Evolutionary conservation across 2,329 filamentous ascomycete genomes (phyloP).

Genomic region (Verticillium nonalfalfae): DNA sequence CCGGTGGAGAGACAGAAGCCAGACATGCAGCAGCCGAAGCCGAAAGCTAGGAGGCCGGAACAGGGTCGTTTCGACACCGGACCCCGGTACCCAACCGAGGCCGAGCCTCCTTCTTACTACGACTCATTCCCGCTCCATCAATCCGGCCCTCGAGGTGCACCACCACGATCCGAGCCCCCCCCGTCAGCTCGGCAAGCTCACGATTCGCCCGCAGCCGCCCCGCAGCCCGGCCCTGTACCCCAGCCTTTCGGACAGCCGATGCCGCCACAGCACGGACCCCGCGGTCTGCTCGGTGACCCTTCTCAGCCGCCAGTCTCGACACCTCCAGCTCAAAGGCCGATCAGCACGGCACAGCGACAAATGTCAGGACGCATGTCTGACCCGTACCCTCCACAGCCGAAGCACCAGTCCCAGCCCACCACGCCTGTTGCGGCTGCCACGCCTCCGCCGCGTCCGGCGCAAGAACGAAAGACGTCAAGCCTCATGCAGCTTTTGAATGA

Average conservation of each 20-base stretch:
- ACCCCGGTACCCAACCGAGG: constrained; percentile 24
- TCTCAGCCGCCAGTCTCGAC: constrained; percentile 22
- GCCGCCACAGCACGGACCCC: constrained; percentile 30
- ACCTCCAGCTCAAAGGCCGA: constrained; percentile 14
- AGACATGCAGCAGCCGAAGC: constrained; percentile 21
- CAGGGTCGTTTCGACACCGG: not conserved
- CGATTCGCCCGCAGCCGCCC: not conserved
- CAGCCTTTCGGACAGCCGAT: constrained; percentile 29
- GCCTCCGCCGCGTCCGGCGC: constrained; percentile 30
- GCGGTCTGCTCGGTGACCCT: constrained; percentile 32
- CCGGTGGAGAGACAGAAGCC: constrained; percentile 22
- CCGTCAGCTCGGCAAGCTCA: not conserved
- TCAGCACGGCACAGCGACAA: constrained; percentile 15
- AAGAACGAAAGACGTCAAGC: constrained; percentile 54
- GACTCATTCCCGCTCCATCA: not conserved
- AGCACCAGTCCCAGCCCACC: constrained; percentile 22
- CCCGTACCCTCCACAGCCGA: constrained; percentile 21
- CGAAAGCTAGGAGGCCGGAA: not conserved
- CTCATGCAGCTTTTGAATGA: constrained; percentile 60
- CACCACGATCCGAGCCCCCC: not conserved
- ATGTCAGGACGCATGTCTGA: constrained; percentile 21
- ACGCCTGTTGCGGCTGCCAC: constrained; percentile 27
- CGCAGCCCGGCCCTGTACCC: constrained; percentile 2
- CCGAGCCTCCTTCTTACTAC: constrained; percentile 28
- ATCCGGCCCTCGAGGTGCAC: not conserved